phyloP scores from a whole-genome alignment of 306 rosid species.

The Acacia crassicarpa region DNA sequence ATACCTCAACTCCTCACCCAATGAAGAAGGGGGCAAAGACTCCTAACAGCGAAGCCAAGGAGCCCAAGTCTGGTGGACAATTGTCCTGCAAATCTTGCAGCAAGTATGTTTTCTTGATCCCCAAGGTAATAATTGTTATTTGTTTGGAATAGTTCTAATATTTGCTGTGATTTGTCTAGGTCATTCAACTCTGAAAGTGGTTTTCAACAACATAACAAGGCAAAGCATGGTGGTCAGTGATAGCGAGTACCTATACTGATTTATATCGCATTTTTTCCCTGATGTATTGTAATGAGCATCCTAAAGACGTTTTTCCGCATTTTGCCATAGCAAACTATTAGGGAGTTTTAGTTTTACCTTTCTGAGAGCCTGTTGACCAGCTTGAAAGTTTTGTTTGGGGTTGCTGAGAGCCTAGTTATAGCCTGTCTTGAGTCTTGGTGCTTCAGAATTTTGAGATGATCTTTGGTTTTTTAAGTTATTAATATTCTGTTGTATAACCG shows the following conservation, averaged over 20 bases:
- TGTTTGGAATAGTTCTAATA: not conserved
- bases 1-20: constrained; percentile 78
- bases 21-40: constrained; percentile 68
- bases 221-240: constrained; percentile 55
- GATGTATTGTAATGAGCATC: not conserved
- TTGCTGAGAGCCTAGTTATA: not conserved
- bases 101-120: constrained; percentile 44
- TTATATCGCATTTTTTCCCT: constrained; percentile 15
- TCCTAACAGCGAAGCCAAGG: constrained; percentile 43
- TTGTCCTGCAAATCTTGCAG: constrained; percentile 62
- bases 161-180: constrained; percentile 34
- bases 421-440: not conserved
- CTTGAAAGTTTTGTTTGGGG: not conserved
- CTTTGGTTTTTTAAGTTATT: not conserved
- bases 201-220: constrained; percentile 74
- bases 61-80: constrained; percentile 56
- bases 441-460: not conserved
- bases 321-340: constrained; percentile 27
- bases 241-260: not conserved
- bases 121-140: not conserved
- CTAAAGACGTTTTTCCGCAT: constrained; percentile 20
- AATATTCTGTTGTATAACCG: too few species aligned
- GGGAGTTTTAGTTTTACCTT: constrained; percentile 31
- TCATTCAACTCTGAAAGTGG: constrained; percentile 59
- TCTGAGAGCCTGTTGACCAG: not conserved